Conservation (phyloP, 2,329 filamentous ascomycete species). For the Fusarium nelsonii region DNA sequence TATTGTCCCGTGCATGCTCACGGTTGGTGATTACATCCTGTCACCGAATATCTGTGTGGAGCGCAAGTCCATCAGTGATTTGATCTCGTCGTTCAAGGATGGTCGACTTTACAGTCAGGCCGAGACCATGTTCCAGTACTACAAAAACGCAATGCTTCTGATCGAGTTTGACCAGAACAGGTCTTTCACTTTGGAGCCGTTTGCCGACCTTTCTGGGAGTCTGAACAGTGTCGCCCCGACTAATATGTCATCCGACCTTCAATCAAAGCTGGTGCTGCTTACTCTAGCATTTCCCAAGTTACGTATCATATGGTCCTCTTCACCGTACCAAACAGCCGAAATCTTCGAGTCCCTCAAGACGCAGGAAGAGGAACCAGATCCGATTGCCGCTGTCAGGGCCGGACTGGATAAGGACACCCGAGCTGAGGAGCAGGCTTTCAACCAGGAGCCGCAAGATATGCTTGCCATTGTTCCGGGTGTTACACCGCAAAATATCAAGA, state of each 20-base stretch:
- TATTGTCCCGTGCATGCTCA: slow-evolving; percentile 94
- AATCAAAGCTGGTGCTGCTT: slow-evolving; percentile 90
- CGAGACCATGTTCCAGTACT: slow-evolving; percentile 94
- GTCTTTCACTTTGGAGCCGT: slow-evolving; percentile 91
- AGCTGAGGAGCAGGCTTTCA: slow-evolving; percentile 79
- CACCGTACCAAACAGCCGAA: slow-evolving; percentile 95
- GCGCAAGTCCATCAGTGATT: slow-evolving; percentile 90
- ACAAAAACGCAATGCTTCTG: slow-evolving; percentile 88
- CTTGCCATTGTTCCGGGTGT: slow-evolving; percentile 86
- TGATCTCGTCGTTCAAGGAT: slow-evolving; percentile 92
- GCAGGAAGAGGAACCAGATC: slow-evolving; percentile 89
- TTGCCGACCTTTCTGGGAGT: slow-evolving; percentile 75
- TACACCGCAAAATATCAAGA: slow-evolving; percentile 80
- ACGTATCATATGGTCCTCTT: slow-evolving; percentile 92
- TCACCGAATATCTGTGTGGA: slow-evolving; percentile 93
- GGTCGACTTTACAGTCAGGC: slow-evolving; percentile 92
- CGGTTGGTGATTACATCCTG: slow-evolving; percentile 95
- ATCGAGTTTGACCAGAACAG: slow-evolving; percentile 99
- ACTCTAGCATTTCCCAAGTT: slow-evolving; percentile 92
- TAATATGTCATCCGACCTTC: slow-evolving; percentile 76
- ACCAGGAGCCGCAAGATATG: slow-evolving; percentile 91
- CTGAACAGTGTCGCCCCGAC: slow-evolving; percentile 72
- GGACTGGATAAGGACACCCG: slow-evolving; percentile 72
- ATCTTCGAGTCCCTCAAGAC: slow-evolving; percentile 96
- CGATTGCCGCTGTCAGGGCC: slow-evolving; percentile 84